Evolutionary conservation across 2,329 filamentous ascomycete genomes (phyloP).

Genomic region (Bipolaris oryzae): DNA sequence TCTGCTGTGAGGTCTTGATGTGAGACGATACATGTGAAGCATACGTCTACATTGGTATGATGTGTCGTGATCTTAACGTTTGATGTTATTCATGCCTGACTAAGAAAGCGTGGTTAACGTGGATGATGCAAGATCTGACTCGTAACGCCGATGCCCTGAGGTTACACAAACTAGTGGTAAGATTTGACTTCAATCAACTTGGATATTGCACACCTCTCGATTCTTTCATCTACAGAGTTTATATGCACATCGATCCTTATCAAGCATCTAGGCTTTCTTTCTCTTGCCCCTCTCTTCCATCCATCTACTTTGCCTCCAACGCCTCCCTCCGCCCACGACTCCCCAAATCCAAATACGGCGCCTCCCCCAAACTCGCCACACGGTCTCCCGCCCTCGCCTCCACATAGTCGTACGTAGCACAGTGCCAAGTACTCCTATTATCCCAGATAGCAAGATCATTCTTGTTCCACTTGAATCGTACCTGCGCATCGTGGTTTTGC

Average conservation of each 20-base stretch:
- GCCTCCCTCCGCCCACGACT: conserved; percentile 39
- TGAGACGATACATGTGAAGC: too few relatives aligned
- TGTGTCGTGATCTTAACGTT: background rate
- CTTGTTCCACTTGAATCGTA: conserved; percentile 55
- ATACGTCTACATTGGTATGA: background rate
- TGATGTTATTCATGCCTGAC: too few relatives aligned
- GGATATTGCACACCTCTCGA: too few relatives aligned
- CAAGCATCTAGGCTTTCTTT: too few relatives aligned
- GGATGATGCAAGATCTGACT: too few relatives aligned
- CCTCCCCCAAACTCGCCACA: conserved; percentile 61
- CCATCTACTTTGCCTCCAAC: background rate
- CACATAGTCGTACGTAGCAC: conserved; percentile 68
- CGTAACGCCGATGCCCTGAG: too few relatives aligned
- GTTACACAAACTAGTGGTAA: too few relatives aligned
- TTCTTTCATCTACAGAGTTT: too few relatives aligned
- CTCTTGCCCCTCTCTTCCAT: background rate
- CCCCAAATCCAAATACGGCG: conserved; percentile 62
- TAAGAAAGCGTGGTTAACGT: too few relatives aligned
- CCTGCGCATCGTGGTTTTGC: conserved; percentile 60
- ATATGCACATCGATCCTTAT: too few relatives aligned
- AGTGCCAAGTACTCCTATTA: conserved; percentile 65
- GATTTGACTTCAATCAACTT: too few relatives aligned
- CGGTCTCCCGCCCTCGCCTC: conserved; percentile 58
- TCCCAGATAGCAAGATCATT: conserved; percentile 66
- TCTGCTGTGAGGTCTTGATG: too few relatives aligned